Evolutionary conservation across 2,329 filamentous ascomycete genomes (phyloP), one percentile per base, ranked within the genome.

Genomic region (Dactylellina parvicollis): DNA sequence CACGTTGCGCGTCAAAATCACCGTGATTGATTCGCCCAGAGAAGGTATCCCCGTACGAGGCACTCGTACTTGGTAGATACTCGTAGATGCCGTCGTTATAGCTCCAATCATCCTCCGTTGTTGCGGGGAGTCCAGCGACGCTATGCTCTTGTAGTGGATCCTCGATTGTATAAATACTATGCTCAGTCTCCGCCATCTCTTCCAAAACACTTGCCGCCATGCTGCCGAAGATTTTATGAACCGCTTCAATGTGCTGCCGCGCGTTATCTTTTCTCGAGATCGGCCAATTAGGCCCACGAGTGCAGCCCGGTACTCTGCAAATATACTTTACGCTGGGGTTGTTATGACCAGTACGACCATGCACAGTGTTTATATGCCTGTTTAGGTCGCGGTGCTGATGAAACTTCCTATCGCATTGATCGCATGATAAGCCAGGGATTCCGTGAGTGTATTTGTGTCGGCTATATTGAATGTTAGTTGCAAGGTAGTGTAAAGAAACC

Each of bases 221-320:
- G 16, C 40, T 44, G 26, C 47, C 7, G 7, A 18, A 14, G 14
- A 64, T 34, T 3, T 26, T 16, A n/a, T 71, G 66, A 4, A 71
- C 66, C 0, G 40, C 22, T 9, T 34, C 30, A 47, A 71, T 34
- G 38, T 71, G 66, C 5, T 71, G 49, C 18, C 32, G 47, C 2
- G 57, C 66, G 18, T 71, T 71, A 47, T 71, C 57, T 22, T 32
- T 64, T n/a, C 66, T 34, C 7, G 32, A 40, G 36, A 71, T 44
- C 5, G 66, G 66, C 16, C 16, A 2, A 3, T 22, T 28, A 7
- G 2, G 9, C 7, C 9, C 42, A 38, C 66, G 14, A 14, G 1
- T 3, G 9, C 66, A 64, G 2, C 24, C 32, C 5, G 50, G 34
- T 1, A 57, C 24, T 42, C 44, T 57, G 34, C 66, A 71, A 49